A percentile compares a stretch with the other conserved stretches of the same genome.
These are phyloP conservation scores for Tetrapisispora namnaoensis DNA, from an alignment of 805 yeast species.

Conservation along the genomic window DNA sequence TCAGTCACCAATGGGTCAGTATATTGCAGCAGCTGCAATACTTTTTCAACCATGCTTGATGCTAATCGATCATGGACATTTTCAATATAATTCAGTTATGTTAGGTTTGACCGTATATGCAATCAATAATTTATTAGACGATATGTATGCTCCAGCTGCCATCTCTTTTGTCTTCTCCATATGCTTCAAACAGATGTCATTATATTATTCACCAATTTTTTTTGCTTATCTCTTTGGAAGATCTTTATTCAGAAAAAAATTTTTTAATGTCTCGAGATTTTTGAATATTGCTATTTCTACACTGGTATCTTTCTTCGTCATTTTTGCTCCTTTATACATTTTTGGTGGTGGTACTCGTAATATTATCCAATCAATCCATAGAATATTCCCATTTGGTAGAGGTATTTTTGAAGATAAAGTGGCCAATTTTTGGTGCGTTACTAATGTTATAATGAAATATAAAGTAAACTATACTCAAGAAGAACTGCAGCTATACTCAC, in stretches of 20 bases:
- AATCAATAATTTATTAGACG: conserved; percentile 53
- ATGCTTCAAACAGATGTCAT: conserved; percentile 89
- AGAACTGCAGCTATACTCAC: conserved; percentile 51
- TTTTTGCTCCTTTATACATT: conserved; percentile 53
- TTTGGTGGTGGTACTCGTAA: conserved; percentile 32
- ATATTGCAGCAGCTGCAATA: conserved; percentile 67
- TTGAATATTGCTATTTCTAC: conserved; percentile 57
- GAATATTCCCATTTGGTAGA: conserved; percentile 87
- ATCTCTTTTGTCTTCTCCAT: conserved; percentile 68
- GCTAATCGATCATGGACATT: conserved; percentile 93
- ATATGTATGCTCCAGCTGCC: conserved; percentile 57
- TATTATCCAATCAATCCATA: conserved; percentile 43
- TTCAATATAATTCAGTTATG: conserved; percentile 93
- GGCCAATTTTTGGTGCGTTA: conserved; percentile 96
- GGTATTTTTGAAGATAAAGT: conserved; percentile 97
- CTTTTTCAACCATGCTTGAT: conserved; percentile 74
- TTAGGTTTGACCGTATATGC: conserved; percentile 71
- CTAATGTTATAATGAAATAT: conserved; percentile 69
- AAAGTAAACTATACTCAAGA: conserved; percentile 41
- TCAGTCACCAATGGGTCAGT: conserved; percentile 62
- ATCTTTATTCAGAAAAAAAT: conserved; percentile 28
- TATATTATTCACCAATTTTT: conserved; percentile 84
- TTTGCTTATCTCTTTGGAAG: conserved; percentile 68
- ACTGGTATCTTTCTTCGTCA: conserved; percentile 37
- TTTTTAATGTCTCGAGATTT: conserved; percentile 48